A percentile compares a stretch with the other conserved stretches of the same genome.
Evolutionary conservation across 192 early-diverging fungal genomes (phyloP).

Genomic region (Coemansia sp.): DNA sequence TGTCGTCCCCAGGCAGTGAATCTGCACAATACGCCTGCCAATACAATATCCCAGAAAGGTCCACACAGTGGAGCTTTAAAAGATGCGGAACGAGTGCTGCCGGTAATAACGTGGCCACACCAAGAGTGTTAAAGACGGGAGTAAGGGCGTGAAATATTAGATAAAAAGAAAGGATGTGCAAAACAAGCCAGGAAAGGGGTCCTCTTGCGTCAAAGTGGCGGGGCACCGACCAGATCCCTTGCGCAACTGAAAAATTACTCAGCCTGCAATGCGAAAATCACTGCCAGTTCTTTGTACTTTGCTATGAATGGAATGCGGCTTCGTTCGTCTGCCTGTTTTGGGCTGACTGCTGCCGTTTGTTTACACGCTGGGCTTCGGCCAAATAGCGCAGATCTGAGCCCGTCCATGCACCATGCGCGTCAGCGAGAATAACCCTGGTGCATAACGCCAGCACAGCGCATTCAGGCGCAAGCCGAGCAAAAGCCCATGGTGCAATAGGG

Average conservation of each 20-base stretch:
- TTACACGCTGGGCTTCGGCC: neutral
- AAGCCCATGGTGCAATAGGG: neutral
- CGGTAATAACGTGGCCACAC: too few species aligned
- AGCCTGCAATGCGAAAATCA: constrained; percentile 1
- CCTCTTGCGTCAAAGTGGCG: neutral
- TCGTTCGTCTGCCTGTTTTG: neutral
- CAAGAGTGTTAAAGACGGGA: neutral
- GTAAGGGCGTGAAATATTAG: neutral
- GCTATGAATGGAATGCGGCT: neutral
- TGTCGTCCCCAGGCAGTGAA: neutral
- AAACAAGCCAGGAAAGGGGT: neutral
- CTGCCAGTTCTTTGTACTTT: neutral
- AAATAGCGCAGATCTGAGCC: neutral
- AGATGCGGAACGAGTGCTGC: neutral
- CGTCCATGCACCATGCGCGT: constrained; percentile 1
- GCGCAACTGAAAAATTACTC: constrained; percentile 1
- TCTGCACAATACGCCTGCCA: too few species aligned
- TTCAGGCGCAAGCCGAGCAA: neutral
- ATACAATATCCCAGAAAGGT: too few species aligned
- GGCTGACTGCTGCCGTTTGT: neutral
- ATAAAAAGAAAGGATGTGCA: neutral
- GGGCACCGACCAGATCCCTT: neutral
- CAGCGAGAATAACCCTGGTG: neutral
- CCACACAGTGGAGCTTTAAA: constrained; percentile 3
- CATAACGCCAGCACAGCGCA: neutral